Percentiles rank a stretch among this genome's conserved stretches.
Evolutionary conservation across 2,329 filamentous ascomycete genomes (phyloP).

Genomic region (Scortechinia acanthostroma): DNA sequence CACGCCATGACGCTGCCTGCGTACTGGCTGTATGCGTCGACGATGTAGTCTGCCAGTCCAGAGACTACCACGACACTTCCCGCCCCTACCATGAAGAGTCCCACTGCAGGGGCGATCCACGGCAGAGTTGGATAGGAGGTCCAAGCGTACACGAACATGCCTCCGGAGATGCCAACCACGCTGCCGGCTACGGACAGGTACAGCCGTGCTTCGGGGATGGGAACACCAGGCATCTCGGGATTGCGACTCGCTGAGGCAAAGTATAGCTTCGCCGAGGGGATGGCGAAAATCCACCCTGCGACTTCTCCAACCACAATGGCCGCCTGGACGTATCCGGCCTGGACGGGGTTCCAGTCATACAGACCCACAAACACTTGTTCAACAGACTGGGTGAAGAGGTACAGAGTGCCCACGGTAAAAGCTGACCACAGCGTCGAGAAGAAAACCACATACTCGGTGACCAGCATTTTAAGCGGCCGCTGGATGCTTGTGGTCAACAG

Average conservation of each 20-base stretch:
- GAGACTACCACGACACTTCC: constrained; percentile 36
- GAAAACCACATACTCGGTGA: constrained; percentile 38
- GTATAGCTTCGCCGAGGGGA: constrained; percentile 21
- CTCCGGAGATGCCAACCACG: constrained; percentile 34
- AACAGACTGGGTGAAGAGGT: constrained; percentile 14
- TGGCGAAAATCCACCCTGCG: constrained; percentile 7
- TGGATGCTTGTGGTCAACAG: constrained; percentile 17
- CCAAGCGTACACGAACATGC: constrained; percentile 43
- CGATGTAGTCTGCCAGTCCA: constrained; percentile 35
- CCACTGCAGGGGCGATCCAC: constrained; percentile 37
- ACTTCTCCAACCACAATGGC: constrained; percentile 5
- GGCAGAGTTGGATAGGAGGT: constrained; percentile 27
- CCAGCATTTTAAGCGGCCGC: constrained; percentile 27
- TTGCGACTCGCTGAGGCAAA: constrained; percentile 27
- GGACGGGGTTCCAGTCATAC: constrained; percentile 9
- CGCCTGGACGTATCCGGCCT: constrained; percentile 3
- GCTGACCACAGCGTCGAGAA: constrained; percentile 34
- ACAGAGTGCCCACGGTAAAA: constrained; percentile 12
- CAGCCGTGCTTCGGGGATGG: constrained; percentile 33
- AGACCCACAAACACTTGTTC: constrained; percentile 9
- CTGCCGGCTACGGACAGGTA: constrained; percentile 30
- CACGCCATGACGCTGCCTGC: constrained; percentile 38
- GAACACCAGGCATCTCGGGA: constrained; percentile 18
- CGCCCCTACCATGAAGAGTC: constrained; percentile 36
- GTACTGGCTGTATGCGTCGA: constrained; percentile 38